Conservation (phyloP, 1,139 yeast species). For the Candida sanyaensis region DNA sequence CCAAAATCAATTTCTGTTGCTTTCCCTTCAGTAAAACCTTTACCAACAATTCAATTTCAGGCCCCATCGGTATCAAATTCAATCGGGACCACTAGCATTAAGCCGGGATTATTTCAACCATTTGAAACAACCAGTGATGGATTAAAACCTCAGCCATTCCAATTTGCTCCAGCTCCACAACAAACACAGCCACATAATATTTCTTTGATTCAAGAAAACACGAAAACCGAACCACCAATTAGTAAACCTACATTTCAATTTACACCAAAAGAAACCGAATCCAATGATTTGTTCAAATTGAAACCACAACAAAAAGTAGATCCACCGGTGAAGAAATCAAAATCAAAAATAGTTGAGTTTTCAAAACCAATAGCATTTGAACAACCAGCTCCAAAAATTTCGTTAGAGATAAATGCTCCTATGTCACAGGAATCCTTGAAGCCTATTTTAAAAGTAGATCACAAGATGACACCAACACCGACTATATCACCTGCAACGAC, state of each 20-base stretch:
- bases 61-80: neutral
- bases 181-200: neutral
- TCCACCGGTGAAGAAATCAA: neutral
- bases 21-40: neutral
- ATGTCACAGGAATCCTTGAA: neutral
- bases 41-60: neutral
- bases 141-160: neutral
- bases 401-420: neutral
- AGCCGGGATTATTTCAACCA: conserved; percentile 1
- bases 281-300: neutral
- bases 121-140: neutral
- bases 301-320: neutral
- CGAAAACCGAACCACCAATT: neutral
- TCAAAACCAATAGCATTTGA: conserved; percentile 1
- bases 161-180: neutral
- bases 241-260: conserved; percentile 3
- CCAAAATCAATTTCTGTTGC: neutral
- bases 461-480: conserved; percentile 1
- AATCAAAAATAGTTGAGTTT: conserved; percentile 8
- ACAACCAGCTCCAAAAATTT: neutral
- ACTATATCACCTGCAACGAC: neutral
- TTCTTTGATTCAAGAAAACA: neutral
- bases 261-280: neutral
- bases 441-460: neutral
- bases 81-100: neutral